These are phyloP conservation scores for Cyclospora cayetanensis DNA, from an alignment of 169 alveolate genomes.

Conservation along the genomic window DNA sequence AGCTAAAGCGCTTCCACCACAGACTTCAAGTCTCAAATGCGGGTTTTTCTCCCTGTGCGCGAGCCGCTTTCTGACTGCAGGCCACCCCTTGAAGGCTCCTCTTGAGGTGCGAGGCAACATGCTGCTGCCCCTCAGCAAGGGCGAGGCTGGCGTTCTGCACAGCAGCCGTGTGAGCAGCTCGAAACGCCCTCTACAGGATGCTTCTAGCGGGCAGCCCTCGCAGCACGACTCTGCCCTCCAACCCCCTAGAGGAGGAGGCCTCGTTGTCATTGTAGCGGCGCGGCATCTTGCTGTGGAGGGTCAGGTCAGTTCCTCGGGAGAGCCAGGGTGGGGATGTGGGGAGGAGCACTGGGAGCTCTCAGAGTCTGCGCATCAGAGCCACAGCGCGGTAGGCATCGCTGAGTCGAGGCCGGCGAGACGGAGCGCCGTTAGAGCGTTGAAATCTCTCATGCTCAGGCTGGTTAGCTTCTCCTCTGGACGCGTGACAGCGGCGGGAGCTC, in stretches of 20 bases:
- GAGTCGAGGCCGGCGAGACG: background rate
- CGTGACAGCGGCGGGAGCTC: background rate
- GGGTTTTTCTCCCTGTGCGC: no score
- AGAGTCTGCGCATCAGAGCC: background rate
- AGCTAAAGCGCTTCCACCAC: no score
- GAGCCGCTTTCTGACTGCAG: no score
- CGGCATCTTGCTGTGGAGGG: constrained; percentile 42
- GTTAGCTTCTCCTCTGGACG: background rate
- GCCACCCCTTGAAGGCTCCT: constrained; percentile 12
- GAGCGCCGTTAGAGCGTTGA: background rate
- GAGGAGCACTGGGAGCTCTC: background rate
- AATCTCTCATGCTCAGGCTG: background rate
- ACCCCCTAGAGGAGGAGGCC: constrained; percentile 53
- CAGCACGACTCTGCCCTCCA: background rate
- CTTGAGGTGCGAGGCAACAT: background rate
- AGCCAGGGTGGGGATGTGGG: constrained; percentile 48
- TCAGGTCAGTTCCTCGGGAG: constrained; percentile 56
- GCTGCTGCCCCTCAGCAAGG: background rate
- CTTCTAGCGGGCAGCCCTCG: background rate
- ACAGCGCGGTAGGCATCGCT: background rate
- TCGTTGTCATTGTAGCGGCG: constrained; percentile 28
- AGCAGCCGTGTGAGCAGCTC: background rate
- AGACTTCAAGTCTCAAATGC: no score
- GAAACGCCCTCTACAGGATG: background rate
- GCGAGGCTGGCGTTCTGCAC: background rate